Base-by-base conservation (phyloP, 2,329 filamentous ascomycete species). In the Xylariaceae sp. region DNA sequence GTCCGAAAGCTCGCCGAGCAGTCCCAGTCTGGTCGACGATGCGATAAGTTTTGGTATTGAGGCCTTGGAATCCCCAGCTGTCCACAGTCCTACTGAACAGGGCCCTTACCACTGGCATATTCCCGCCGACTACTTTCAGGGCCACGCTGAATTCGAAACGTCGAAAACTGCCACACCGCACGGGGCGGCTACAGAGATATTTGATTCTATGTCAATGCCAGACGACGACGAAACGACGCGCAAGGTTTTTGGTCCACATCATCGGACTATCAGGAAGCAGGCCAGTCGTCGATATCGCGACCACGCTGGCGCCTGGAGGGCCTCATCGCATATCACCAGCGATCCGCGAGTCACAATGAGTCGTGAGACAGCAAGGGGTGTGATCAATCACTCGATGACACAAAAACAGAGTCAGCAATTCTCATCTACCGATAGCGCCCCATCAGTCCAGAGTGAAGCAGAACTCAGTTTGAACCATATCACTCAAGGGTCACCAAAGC, bases 281-380 rank as follows among this genome's bases (percentile, higher is more conserved):
- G 70, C 76, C 53, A 68, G 68, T 17, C 71, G 73, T 49, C 74
- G 76, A 13, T 79, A 80, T 53, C 74, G 71, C 52, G 77, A 80
- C 58, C 73, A 71, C 10, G 75, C 73, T 9, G 77, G 78, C 3
- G 71, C 79, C 2, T 81, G 75, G 74, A 73, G 79, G 61, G 74
- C 77, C 4, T 65, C 73, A 1, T 64, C 68, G 17, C 71, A 66
- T 30, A 72, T 70, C 7, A 60, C 74, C 8, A 72, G 73, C 56
- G 77, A 78, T 58, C 75, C 77, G 0, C 72, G 75, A 2, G 72
- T 76, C 23, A 77, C 74, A 18, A 67, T 78, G 23, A 78, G 74
- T 57, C 72, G 73, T 10, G 75, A 78, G 59, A 71, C 71, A 4
- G 76, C 73, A 6, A 69, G 65, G 30, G 75, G 76, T 7, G 67